Evolutionary conservation across 352 stramenopile species (phyloP), one percentile per base, ranked within the genome.

Genomic region (Phytophthora ohioensis): DNA sequence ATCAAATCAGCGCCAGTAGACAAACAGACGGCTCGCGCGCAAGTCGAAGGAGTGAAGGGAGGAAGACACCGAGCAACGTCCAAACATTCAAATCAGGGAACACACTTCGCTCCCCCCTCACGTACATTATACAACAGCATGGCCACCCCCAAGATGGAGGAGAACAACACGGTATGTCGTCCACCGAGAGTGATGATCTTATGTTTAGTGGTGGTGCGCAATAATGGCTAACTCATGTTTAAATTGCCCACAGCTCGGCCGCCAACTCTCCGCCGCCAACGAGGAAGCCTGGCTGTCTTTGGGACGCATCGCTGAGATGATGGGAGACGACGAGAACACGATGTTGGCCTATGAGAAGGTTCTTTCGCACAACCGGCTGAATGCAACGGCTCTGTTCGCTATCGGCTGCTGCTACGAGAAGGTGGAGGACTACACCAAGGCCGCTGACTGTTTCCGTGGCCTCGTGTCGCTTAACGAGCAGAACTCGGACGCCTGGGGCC

Each of bases 391-490:
- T 60, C 77, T 95, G 13, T 94, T 93, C 55, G 85, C 86, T 17
- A 94, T 96, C 60, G 88, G 88, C 60, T 94, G 87, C 74, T 92
- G 84, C 71, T 94, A 96, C 72, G 87, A 94, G 67, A 95, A 95
- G 70, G 74, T 92, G 27, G 88, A 95, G 66, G 88, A 94, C 73
- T 95, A 91, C 68, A 95, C 83, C 38, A 94, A 94, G 71, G 88
- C 88, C 13, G 86, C 88, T n/a, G 86, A 95, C 68, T 95, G 86
- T 69, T 95, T 95, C 71, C 88, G 87, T n/a, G 79, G 85, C 0
- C 81, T 95, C 36, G 87, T 95, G 51, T 92, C 84, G 56, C 75
- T 94, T 21, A 93, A 95, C 53, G 82, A 92, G 59, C 87, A 93
- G 68, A 94, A 95, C 73, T 91, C 86, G 67, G 88, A 94, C 52